These are phyloP conservation scores for Boletus pseudopeckii DNA, from an alignment of 768 basidiomycete genomes.

Conservation along the genomic window DNA sequence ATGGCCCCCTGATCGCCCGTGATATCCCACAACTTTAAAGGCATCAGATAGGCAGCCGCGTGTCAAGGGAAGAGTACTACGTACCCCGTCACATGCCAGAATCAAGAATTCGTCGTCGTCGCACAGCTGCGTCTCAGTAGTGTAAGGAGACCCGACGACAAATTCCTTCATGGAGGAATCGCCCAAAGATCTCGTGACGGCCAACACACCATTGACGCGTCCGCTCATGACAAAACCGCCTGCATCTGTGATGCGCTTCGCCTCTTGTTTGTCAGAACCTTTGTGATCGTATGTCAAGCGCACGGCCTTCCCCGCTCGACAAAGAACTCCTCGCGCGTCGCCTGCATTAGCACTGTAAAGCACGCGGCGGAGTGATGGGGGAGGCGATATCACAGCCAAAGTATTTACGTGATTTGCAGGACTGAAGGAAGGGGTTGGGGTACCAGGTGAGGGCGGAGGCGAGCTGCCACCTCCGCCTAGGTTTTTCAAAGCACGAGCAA, in stretches of 20 bases:
- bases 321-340: slow-evolving; percentile 92
- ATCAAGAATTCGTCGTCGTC: slow-evolving; percentile 93
- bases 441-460: slow-evolving; percentile 11
- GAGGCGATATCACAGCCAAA: slow-evolving; percentile 40
- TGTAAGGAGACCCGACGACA: slow-evolving; percentile 96
- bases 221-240: slow-evolving; percentile 99
- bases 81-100: slow-evolving; percentile 94
- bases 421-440: slow-evolving; percentile 2
- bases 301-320: slow-evolving; percentile 85
- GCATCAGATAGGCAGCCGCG: slow-evolving; percentile 4
- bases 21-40: slow-evolving; percentile 89
- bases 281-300: slow-evolving; percentile 98
- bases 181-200: slow-evolving; percentile 92
- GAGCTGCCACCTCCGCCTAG: slow-evolving; percentile 37
- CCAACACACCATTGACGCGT: slow-evolving; percentile 94
- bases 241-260: slow-evolving; percentile 95
- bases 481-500: slow-evolving; percentile 54
- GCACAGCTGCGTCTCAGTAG: slow-evolving; percentile 92
- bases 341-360: slow-evolving; percentile 96
- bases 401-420: slow-evolving; percentile 32
- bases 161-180: slow-evolving; percentile 99
- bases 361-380: slow-evolving; percentile 59
- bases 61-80: slow-evolving; percentile 40
- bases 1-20: slow-evolving; percentile 87
- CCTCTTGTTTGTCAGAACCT: slow-evolving; percentile 94